Base-by-base conservation (phyloP, 2,329 filamentous ascomycete genomes). In the Cephalotrichum gorgonifer region DNA sequence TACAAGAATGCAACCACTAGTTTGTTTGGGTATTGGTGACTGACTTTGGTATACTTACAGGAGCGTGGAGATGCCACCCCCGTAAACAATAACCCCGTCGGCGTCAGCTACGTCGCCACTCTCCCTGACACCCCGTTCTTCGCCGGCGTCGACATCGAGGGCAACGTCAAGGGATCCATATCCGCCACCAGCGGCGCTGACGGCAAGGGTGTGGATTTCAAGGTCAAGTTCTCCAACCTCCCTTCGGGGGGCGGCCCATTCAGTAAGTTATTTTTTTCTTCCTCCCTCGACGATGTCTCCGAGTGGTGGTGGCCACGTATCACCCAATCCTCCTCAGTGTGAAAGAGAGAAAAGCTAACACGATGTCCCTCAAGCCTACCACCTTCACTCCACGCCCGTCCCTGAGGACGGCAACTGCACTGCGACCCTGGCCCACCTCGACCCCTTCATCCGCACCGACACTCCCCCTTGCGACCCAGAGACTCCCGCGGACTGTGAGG, bases 351-450 rank as follows among this genome's bases (percentile, higher is more conserved):
- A n/a, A 20, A 20, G 22, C 35, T 39, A 39, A 39, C 8, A 11
- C n/a, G 3, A 22, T 9, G 22, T 2, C 30, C 22, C 22, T 9
- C 4, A 51, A 85, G 84, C 71, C 51, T 90, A 88, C 68, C 86
- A 90, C 62, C 69, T 91, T 55, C 86, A 91, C 64, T 76, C 74
- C 47, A 58, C 69, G 17, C 78, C 80, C 8, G 81, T 88, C 11
- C 76, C 81, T 5, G 63, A 61, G 23, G 67, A 80, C 54, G 86
- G 85, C 54, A 87, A 88, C 73, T 91, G 86, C 71, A 84, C 77
- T 46, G 64, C 64, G 4, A 83, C 86, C 1, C 69, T 78, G 4
- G 78, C 70, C 2, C 86, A 91, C 59, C 74, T 88, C 12, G 85
- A 90, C 59, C 86, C 86, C 17, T 86, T 74, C 62, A 61, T 72